Evolutionary conservation across 805 yeast genomes (phyloP).

Genomic region (Sugiyamaella mastotermitis): DNA sequence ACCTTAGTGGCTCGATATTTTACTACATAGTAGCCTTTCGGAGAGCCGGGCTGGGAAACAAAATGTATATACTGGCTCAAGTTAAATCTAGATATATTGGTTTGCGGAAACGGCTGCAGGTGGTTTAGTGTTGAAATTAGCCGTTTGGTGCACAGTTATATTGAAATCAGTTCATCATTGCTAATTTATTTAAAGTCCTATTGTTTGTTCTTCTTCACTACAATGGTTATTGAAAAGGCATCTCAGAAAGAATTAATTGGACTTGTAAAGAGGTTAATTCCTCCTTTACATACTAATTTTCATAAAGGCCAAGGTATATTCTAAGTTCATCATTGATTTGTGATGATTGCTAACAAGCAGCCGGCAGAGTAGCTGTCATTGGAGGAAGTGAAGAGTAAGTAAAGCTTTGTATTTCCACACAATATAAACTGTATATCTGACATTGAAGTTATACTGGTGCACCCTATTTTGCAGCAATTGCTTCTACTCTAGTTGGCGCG

Average conservation of each 20-base stretch:
- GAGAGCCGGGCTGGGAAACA: too few species aligned
- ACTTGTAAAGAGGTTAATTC: conserved; percentile 53
- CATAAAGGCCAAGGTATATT: conserved; percentile 76
- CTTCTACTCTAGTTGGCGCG: conserved; percentile 78
- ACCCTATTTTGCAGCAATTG: conserved; percentile 83
- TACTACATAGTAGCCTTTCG: too few species aligned
- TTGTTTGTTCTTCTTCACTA: too few species aligned
- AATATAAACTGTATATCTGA: conserved; percentile 9
- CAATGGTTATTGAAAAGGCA: conserved; percentile 1
- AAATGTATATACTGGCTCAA: too few species aligned
- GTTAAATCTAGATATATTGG: too few species aligned
- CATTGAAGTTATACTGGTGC: conserved; percentile 76
- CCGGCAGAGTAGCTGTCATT: conserved; percentile 76
- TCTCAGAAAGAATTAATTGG: conserved; percentile 26
- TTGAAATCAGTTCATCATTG: too few species aligned
- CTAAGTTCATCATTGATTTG: neutral
- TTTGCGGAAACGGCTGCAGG: too few species aligned
- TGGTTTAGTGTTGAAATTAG: too few species aligned
- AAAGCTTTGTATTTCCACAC: neutral
- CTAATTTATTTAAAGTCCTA: too few species aligned
- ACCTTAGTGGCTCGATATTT: too few species aligned
- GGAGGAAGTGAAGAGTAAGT: conserved; percentile 86
- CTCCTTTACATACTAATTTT: conserved; percentile 65
- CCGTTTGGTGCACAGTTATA: too few species aligned
- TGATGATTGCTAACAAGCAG: conserved; percentile 21